phyloP scores from a whole-genome alignment of 208 protist genomes.

The Leishmania tropica region DNA sequence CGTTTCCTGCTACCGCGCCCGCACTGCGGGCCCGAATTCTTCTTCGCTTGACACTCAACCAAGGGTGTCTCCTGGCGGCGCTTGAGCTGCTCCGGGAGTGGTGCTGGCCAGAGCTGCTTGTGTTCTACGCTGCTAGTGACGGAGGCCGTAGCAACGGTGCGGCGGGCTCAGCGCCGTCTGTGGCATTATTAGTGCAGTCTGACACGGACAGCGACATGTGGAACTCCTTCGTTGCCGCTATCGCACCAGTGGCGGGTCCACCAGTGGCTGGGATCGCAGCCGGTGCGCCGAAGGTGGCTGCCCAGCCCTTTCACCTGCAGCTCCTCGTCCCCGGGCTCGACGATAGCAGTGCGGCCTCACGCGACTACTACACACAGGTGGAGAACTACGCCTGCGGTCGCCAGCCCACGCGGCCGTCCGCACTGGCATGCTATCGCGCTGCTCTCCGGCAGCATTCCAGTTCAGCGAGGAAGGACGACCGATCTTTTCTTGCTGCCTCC shows the following conservation, averaged over 20 bases:
- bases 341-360: slow-evolving; percentile 24
- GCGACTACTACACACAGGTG: slow-evolving; percentile 20
- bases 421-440: slow-evolving; percentile 13
- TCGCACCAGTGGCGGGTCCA: slow-evolving; percentile 57
- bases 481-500: neutral
- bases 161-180: neutral
- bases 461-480: neutral
- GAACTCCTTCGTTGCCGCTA: slow-evolving; percentile 46
- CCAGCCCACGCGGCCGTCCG: slow-evolving; percentile 17
- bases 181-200: slow-evolving; percentile 20
- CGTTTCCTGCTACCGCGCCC: slow-evolving; percentile 30
- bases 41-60: slow-evolving; percentile 62
- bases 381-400: slow-evolving; percentile 15
- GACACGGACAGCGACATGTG: slow-evolving; percentile 35
- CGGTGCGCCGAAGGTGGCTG: slow-evolving; percentile 38
- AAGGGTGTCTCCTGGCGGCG: slow-evolving; percentile 56
- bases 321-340: slow-evolving; percentile 49
- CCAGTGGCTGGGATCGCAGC: slow-evolving; percentile 46
- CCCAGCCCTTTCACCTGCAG: slow-evolving; percentile 56
- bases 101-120: slow-evolving; percentile 37
- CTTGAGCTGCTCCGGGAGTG: slow-evolving; percentile 64
- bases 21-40: slow-evolving; percentile 38
- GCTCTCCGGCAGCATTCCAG: neutral
- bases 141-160: neutral
- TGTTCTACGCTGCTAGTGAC: slow-evolving; percentile 34